Evolutionary conservation across 345 rosid species (phyloP), one percentile per base, ranked within the genome.

Genomic region (Salix koriyanagi): DNA sequence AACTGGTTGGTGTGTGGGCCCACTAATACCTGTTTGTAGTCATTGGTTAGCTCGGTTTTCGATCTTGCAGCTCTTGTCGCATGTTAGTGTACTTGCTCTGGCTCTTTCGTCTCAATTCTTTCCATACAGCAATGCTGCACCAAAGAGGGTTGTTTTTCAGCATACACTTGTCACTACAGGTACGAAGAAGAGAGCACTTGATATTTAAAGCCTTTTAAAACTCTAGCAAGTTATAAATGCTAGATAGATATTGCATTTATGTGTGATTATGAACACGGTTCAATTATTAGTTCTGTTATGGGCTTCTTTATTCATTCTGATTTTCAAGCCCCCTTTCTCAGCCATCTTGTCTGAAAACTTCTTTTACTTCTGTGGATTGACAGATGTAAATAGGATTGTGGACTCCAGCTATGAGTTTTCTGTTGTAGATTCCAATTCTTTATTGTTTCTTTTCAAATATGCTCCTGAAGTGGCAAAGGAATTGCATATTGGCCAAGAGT

Each of bases 71-170:
- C 87, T 91, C 85, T 82, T 93, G 86, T 73, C 89, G 77, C 93
- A 96, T 65, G 80, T 92, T 77, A 86, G 81, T 48, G 85, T 96
- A 76, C 83, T 93, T 78, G 87, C 88, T 78, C 70, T 96, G 88
- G 99, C 99, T 9, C 74, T 96, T 58, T 87, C 99, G 19, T 92
- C 97, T 12, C 98, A 87, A 80, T 85, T 93, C 79, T 96, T 96
- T 84, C 99, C 99, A 23, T 96, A 96, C 81, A 91, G 96, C 85
- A 87, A 74, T 23, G 86, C 81, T 76, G 98, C 99, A 56, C 98
- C 96, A 10, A 96, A 96, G 89, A 93, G 97, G 85, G 88, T 91
- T 81, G 82, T 96, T 79, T 82, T 96, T 75, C 98, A 96, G 85
- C 93, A 96, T 67, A 90, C 99, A 30, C 71, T 87, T 75, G 39